A percentile compares a stretch with the other conserved stretches of the same genome.
phyloP scores from a whole-genome alignment of 2,329 filamentous ascomycete species.

The Alternaria sp. region DNA sequence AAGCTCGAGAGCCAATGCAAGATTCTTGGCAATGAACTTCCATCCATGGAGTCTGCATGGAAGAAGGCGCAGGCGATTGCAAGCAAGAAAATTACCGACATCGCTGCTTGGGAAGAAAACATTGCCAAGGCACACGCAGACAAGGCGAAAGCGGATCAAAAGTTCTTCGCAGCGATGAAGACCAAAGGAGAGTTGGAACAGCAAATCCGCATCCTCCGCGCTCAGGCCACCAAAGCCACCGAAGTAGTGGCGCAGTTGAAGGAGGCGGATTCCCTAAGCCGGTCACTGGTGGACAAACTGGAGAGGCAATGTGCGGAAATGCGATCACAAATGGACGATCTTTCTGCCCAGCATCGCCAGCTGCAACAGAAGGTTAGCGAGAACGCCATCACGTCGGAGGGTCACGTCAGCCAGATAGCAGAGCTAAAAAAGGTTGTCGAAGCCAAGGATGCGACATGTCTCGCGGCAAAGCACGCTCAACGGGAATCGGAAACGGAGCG shows the following conservation, averaged over 20 bases:
- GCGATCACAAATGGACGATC: conserved; percentile 76
- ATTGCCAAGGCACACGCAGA: conserved; percentile 78
- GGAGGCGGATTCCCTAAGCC: conserved; percentile 81
- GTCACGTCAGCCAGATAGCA: conserved; percentile 75
- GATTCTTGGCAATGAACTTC: conserved; percentile 85
- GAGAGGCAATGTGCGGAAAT: conserved; percentile 91
- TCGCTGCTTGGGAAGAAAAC: conserved; percentile 78
- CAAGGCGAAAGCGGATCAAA: conserved; percentile 96
- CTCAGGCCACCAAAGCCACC: conserved; percentile 87
- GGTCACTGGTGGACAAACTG: conserved; percentile 78
- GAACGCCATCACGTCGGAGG: conserved; percentile 72
- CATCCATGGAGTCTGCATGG: conserved; percentile 88
- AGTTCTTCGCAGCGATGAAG: conserved; percentile 96
- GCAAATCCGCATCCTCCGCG: conserved; percentile 79
- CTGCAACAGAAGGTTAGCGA: conserved; percentile 77
- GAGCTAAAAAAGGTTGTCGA: conserved; percentile 79
- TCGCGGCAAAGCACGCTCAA: conserved; percentile 68
- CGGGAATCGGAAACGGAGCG: conserved; percentile 73
- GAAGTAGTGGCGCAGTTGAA: conserved; percentile 95
- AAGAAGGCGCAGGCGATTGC: conserved; percentile 87
- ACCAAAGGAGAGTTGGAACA: conserved; percentile 84
- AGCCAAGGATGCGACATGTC: conserved; percentile 74
- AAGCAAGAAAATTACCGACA: conserved; percentile 85
- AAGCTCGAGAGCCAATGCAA: conserved; percentile 81
- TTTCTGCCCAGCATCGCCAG: conserved; percentile 76